These are phyloP conservation scores for Posidonia australis DNA, from an alignment of 106 monocot genomes.

Conservation along the genomic window DNA sequence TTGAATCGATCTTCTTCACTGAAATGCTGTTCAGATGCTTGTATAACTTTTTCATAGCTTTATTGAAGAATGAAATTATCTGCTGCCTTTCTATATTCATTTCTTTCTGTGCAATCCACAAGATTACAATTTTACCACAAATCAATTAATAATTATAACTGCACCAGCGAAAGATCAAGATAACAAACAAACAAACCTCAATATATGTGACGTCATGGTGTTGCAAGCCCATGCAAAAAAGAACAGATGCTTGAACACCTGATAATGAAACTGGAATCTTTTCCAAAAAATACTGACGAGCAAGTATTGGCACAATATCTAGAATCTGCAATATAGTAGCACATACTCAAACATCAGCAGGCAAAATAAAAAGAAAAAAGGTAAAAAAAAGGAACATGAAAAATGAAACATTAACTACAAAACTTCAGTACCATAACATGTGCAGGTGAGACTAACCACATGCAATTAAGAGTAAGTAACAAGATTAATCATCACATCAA, in stretches of 20 bases:
- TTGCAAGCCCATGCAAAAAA: conserved; percentile 91
- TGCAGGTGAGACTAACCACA: no score
- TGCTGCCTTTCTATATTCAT: conserved; percentile 65
- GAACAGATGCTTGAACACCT: conserved; percentile 56
- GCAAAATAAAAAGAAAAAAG: background rate
- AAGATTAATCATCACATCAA: background rate
- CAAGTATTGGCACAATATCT: conserved; percentile 76
- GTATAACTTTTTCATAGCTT: conserved; percentile 71
- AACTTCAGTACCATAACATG: no score
- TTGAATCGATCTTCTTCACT: conserved; percentile 43
- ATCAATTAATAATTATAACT: no score
- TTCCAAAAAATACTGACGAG: conserved; percentile 71
- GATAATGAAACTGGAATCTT: conserved; percentile 68
- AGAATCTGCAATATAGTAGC: conserved; percentile 34
- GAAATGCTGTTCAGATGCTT: conserved; percentile 39
- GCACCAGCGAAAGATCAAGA: no score
- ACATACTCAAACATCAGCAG: background rate
- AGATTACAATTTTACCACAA: background rate
- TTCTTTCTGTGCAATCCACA: conserved; percentile 35
- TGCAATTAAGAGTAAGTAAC: no score
- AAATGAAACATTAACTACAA: no score
- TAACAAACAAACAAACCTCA: conserved; percentile 35
- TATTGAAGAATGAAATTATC: conserved; percentile 58
- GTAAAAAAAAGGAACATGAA: no score
- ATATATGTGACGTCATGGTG: conserved; percentile 52